Base-by-base conservation (phyloP, 352 stramenopile genomes). In the Phytophthora niederhauseri region DNA sequence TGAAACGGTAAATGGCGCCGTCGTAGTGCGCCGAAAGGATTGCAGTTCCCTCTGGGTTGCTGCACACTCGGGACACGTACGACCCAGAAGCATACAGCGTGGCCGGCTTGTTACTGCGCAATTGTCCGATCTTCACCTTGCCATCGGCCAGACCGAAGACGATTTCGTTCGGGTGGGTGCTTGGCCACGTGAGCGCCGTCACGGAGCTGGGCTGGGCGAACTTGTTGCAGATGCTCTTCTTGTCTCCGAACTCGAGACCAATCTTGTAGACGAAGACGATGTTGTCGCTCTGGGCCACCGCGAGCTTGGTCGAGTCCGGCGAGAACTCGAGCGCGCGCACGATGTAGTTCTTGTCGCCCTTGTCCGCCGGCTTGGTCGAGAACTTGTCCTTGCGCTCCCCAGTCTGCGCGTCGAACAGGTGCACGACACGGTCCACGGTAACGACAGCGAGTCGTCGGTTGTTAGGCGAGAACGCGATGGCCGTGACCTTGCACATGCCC, bases 241-340 rank as follows among this genome's bases (percentile, higher is more conserved):
- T 98, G 72, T 98, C 95, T 14, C 89, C 89, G 91, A 92, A 98
- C 31, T 98, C 94, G 24, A 97, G 61, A 0, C 95, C 91, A 50
- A 98, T 91, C 77, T 98, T 98, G 81, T 99, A 99, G 55, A 99
- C 94, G 70, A 98, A 98, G 6, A 99, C 90, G 61, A 98, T 98
- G 77, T 98, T 98, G 82, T 98, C 95, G 70, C 83, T 97, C 77
- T 98, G 96, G 1, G 95, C 96, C n/a, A 98, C 88, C 24, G 96
- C 95, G 31, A 99, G 89, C 72, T 97, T 98, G 72, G 88, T 90
- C 41, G 88, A 97, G 66, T 99, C 92, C 24, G 95, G 94, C 20
- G 91, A 98, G 72, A 98, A 99, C 63, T 80, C 87, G 45, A 98
- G 91, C 38, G 82, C 83, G 9, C 91, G 86, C 53, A 99, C 94